These are phyloP conservation scores for Proteromonas lacertae DNA, from an alignment of 352 stramenopile genomes.

Conservation along the genomic window DNA sequence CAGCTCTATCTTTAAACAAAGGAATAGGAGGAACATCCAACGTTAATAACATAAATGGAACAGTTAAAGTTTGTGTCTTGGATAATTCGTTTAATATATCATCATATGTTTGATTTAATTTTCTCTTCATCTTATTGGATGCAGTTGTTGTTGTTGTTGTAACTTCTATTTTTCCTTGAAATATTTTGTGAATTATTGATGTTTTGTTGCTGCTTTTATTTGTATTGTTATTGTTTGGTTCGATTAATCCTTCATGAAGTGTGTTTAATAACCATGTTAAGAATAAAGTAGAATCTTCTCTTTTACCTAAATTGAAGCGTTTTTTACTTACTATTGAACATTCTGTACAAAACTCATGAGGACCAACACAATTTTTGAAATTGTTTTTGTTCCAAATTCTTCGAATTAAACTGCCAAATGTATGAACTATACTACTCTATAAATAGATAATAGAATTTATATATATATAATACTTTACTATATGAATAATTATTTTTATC, in stretches of 20 bases:
- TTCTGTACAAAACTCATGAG: conserved; percentile 75
- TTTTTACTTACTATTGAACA: conserved; percentile 60
- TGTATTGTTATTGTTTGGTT: not conserved
- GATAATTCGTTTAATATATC: no score
- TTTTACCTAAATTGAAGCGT: conserved; percentile 59
- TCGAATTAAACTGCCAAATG: conserved; percentile 69
- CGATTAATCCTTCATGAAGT: conserved; percentile 20
- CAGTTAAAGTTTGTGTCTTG: no score
- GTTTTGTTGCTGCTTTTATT: not conserved
- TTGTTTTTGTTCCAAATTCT: conserved; percentile 90
- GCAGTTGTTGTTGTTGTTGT: conserved; percentile 2
- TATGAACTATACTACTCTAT: conserved; percentile 24
- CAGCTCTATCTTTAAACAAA: conserved; percentile 82
- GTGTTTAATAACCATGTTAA: conserved; percentile 76
- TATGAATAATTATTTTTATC: no score
- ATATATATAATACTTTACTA: conserved; percentile 2
- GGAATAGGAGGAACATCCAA: conserved; percentile 85
- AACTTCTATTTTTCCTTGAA: conserved; percentile 7
- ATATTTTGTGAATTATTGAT: conserved; percentile 1
- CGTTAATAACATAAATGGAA: conserved; percentile 46
- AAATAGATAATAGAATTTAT: not conserved
- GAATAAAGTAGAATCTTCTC: conserved; percentile 74
- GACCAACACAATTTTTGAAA: conserved; percentile 85
- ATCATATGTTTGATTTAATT: no score
- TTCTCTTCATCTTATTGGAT: not conserved